Evolutionary conservation across 2,329 filamentous ascomycete genomes (phyloP), one percentile per base, ranked within the genome.

Genomic region (Corniculantispora saksenae): DNA sequence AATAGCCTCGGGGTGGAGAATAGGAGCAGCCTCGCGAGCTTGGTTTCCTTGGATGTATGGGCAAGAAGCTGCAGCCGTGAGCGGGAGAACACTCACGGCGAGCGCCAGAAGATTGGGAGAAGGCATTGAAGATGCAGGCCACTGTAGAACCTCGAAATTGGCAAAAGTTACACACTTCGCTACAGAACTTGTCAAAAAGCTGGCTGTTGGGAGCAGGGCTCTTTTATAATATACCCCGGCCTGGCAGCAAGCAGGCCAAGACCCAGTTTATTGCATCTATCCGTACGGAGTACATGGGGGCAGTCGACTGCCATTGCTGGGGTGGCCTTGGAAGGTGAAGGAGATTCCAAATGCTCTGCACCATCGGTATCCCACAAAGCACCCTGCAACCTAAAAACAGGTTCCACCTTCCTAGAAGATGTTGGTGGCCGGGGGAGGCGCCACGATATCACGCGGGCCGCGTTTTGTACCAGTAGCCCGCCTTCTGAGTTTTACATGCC

Each of bases 31-130:
- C 3, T 38, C 56, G 27, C 50, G 57, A 5, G 55, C 60, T 27
- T 66, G 29, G 40, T 66, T 63, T 27, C 64, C 64, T 13, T 45
- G 53, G 12, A 63, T 55, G 23, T 66, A 66, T 19, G 64, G 64
- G 38, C 64, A 66, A 2, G 59, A 63, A 6, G 19, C 48, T 7
- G 64, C 59, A 23, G 45, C 29, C 15, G 64, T 32, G 10, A 62
- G 19, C 17, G 60, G 60, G 45, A 55, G 47, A 7, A 61, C n/a
- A 29, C 53, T 60, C 25, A 66, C 15, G n/a, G 64, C 60, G 23
- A 66, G 47, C n/a, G 29, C 38, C 25, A 63, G 32, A 56, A 63
- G 59, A 15, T 29, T 54, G 2, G 23, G 38, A 3, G 48, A 60
- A n/a, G 56, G 55, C 63, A 27, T 67, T 64, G 50, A 17, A 19